A percentile compares a stretch with the other conserved stretches of the same genome.
Conservation (phyloP, 495 filamentous ascomycete genomes). For the Neurospora sp. region DNA sequence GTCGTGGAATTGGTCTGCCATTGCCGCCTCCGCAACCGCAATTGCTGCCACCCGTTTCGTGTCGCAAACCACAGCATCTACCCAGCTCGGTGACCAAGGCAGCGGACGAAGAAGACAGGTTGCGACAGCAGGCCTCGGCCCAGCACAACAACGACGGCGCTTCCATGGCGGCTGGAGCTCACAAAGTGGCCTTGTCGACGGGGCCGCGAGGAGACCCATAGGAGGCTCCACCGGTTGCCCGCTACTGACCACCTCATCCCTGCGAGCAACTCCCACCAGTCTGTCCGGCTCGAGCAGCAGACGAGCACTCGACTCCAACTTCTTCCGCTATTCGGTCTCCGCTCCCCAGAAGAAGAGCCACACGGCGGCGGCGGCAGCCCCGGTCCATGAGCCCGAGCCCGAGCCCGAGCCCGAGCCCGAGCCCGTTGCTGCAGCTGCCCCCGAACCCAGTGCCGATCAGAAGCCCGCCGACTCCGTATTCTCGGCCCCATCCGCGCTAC, state of each 20-base stretch:
- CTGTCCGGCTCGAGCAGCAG: neutral
- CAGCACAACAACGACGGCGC: neutral
- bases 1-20: conserved; percentile 22
- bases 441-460: neutral
- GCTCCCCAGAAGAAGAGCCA: conserved; percentile 4
- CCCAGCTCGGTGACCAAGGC: neutral
- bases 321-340: conserved; percentile 9
- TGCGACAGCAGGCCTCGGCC: neutral
- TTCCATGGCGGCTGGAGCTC: neutral
- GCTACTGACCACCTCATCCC: conserved; percentile 3
- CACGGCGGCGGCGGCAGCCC: conserved; percentile 9
- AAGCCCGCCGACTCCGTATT: neutral
- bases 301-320: conserved; percentile 6
- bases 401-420: neutral
- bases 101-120: neutral
- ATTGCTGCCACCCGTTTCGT: neutral
- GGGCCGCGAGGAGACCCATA: neutral
- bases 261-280: conserved; percentile 3
- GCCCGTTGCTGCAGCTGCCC: neutral
- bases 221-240: neutral
- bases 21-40: neutral
- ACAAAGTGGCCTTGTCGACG: neutral
- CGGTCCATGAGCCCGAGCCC: neutral
- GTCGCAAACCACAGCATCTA: neutral
- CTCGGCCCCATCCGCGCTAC: neutral